Evolutionary conservation across 805 yeast genomes (phyloP), one percentile per base, ranked within the genome.

Genomic region (Myxozyma vanderwaltii): DNA sequence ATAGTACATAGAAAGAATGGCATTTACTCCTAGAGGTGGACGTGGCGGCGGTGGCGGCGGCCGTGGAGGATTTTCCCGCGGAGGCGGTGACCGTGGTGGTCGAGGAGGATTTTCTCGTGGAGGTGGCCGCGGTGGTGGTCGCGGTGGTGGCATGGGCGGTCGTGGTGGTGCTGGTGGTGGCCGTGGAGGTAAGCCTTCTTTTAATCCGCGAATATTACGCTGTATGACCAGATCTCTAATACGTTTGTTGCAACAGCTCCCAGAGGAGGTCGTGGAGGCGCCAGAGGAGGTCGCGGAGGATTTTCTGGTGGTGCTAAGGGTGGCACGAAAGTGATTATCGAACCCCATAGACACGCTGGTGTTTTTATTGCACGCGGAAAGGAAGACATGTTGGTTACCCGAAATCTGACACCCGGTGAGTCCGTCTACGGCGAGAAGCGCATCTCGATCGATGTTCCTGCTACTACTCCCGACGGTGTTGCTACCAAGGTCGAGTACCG

Each of bases 361-460:
- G 97, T 94, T 68, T 94, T 85, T 86, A 92, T 94, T 78, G 99
- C 98, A 76, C 90, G 98, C 81, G 99, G 99, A 77, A 94, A 94
- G 79, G 99, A 94, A 82, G 99, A 94, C 84, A 83, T 94, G 75
- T 83, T 94, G 72, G 96, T 94, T 65, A 94, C 99, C 72, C 92
- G 88, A 81, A 94, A 94, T 82, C 79, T 87, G 74, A 96, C 97
- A 48, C 98, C 99, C 72, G 99, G 99, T 77, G 99, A 92, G 78
- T 84, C 94, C 59, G 99, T 94, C 57, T 94, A 94, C 80, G 98
- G 98, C 73, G 99, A 94, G 81, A 94, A 94, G 85, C 86, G 98
- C 81, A 82, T 94, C 65, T 78, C 95, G 59, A 82, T 94, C 63
- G 99, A 94, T 76, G 97, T 89, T 75, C 96, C 97, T 67, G 83